Evolutionary conservation across 2,329 filamentous ascomycete species (phyloP).

Genomic region (Xylariaceae sp.): DNA sequence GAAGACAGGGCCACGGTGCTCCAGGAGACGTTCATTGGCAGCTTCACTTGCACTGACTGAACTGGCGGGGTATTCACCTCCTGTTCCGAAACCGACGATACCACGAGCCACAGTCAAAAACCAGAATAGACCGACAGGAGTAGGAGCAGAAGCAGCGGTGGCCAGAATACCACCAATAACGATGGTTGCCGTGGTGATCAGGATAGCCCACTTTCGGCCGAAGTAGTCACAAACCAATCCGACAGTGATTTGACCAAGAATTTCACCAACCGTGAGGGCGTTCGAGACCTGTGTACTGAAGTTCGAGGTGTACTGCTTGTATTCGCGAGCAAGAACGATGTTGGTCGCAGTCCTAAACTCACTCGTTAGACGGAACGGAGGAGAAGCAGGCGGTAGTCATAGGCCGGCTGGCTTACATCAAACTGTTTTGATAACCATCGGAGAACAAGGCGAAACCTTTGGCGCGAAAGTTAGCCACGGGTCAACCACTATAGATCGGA

Average conservation of each 20-base stretch:
- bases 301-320: slow-evolving; percentile 11
- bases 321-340: slow-evolving; percentile 10
- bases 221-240: slow-evolving; percentile 13
- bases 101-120: slow-evolving; percentile 12
- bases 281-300: slow-evolving; percentile 14
- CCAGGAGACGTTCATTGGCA: slow-evolving; percentile 9
- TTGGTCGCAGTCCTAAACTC: slow-evolving; percentile 11
- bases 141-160: slow-evolving; percentile 10
- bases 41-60: slow-evolving; percentile 14
- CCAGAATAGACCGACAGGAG: slow-evolving; percentile 14
- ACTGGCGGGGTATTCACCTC: slow-evolving; percentile 15
- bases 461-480: background rate
- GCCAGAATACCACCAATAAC: slow-evolving; percentile 13
- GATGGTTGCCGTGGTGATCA: slow-evolving; percentile 12
- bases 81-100: slow-evolving; percentile 11
- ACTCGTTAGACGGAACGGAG: background rate
- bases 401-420: slow-evolving; percentile 7
- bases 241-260: slow-evolving; percentile 12
- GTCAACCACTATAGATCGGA: background rate
- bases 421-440: slow-evolving; percentile 16
- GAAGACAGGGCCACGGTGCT: slow-evolving; percentile 11
- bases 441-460: slow-evolving; percentile 13
- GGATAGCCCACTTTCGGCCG: slow-evolving; percentile 13
- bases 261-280: slow-evolving; percentile 12
- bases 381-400: background rate